Percentiles rank a stretch among this genome's conserved stretches.
phyloP scores from a whole-genome alignment of 805 yeast species.

The Nakazawaea molendinolei region DNA sequence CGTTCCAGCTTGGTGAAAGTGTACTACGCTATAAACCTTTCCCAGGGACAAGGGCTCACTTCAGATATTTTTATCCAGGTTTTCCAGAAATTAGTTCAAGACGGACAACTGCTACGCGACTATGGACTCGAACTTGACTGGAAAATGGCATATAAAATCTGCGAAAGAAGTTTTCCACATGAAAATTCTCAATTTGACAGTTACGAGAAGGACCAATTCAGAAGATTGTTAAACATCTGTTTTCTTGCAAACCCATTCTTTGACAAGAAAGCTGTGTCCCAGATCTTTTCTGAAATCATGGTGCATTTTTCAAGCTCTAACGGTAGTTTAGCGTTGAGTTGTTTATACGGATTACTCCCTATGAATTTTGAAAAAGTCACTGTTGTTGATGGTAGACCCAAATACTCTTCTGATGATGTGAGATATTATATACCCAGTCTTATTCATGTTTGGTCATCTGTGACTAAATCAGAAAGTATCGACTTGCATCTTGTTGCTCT shows the following conservation, averaged over 20 bases:
- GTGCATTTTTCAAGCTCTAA: constrained; percentile 48
- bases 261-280: constrained; percentile 37
- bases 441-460: constrained; percentile 66
- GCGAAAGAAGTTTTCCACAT: constrained; percentile 32
- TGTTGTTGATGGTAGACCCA: constrained; percentile 13
- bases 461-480: constrained; percentile 38
- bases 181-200: constrained; percentile 43
- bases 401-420: constrained; percentile 21
- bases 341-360: constrained; percentile 52
- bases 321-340: constrained; percentile 42
- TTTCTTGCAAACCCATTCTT: constrained; percentile 50
- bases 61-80: constrained; percentile 54
- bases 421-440: constrained; percentile 55
- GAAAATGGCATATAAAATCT: constrained; percentile 35
- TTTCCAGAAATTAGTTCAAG: constrained; percentile 51
- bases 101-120: constrained; percentile 31
- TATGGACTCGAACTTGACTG: constrained; percentile 44
- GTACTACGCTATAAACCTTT: constrained; percentile 63
- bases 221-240: constrained; percentile 44
- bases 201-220: constrained; percentile 42
- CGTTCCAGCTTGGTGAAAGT: constrained; percentile 59
- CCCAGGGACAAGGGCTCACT: constrained; percentile 64
- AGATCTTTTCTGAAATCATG: constrained; percentile 43
- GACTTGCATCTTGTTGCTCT: constrained; percentile 64
- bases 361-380: constrained; percentile 24